Evolutionary conservation across 495 filamentous ascomycete genomes (phyloP).

Genomic region (Hypoxylon subgilvum): DNA sequence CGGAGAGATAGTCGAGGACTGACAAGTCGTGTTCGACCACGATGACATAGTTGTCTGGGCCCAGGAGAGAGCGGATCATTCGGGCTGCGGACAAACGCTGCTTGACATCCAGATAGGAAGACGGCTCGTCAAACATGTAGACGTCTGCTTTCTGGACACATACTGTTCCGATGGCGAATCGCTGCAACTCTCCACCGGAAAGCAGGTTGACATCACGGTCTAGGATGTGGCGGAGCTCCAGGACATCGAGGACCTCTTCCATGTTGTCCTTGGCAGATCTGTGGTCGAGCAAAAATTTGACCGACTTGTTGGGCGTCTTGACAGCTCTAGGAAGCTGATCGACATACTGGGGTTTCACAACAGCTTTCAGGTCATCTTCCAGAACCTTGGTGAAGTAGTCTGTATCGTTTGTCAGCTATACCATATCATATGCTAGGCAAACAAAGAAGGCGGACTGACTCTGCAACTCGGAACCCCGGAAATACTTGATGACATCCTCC

Average conservation of each 20-base stretch:
- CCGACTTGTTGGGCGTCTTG: slow-evolving; percentile 74
- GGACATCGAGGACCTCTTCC: slow-evolving; percentile 79
- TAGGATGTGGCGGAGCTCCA: slow-evolving; percentile 84
- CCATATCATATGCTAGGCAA: not conserved
- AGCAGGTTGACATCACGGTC: slow-evolving; percentile 87
- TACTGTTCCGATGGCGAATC: slow-evolving; percentile 93
- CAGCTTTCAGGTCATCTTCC: slow-evolving; percentile 94
- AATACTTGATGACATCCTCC: slow-evolving; percentile 98
- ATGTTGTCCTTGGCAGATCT: slow-evolving; percentile 79
- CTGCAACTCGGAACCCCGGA: slow-evolving; percentile 95
- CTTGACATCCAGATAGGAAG: slow-evolving; percentile 93
- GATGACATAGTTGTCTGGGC: slow-evolving; percentile 92
- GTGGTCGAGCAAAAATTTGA: slow-evolving; percentile 74
- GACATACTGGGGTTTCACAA: slow-evolving; percentile 98
- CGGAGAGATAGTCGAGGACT: slow-evolving; percentile 95
- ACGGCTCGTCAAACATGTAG: slow-evolving; percentile 99
- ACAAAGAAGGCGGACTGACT: slow-evolving; percentile 62
- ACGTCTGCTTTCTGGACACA: slow-evolving; percentile 97
- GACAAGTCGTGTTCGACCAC: slow-evolving; percentile 99
- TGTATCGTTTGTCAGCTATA: slow-evolving; percentile 41
- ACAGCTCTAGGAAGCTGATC: slow-evolving; percentile 96
- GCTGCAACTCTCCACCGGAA: slow-evolving; percentile 96
- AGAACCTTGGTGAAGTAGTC: slow-evolving; percentile 98
- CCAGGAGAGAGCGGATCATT: slow-evolving; percentile 86
- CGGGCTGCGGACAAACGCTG: slow-evolving; percentile 91